These are phyloP conservation scores for Tylopilus subfusipes DNA, from an alignment of 768 basidiomycete species.

Conservation along the genomic window DNA sequence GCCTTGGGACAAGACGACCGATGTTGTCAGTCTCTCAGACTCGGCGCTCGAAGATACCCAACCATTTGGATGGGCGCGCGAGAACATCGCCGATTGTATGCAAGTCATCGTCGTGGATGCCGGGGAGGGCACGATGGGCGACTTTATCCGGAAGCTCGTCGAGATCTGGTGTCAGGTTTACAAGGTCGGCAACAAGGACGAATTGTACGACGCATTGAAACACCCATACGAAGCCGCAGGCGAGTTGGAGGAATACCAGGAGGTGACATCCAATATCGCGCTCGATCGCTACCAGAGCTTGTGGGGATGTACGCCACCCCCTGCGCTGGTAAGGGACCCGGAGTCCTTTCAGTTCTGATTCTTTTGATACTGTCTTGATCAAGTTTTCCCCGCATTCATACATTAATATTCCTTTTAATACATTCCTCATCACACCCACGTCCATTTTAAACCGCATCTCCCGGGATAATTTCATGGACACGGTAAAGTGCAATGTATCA, in stretches of 20 bases:
- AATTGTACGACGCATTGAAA: slow-evolving; percentile 21
- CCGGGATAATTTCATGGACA: neutral
- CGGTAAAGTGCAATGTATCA: neutral
- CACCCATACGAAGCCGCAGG: slow-evolving; percentile 21
- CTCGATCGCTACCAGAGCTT: slow-evolving; percentile 20
- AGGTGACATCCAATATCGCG: slow-evolving; percentile 9
- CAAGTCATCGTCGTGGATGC: slow-evolving; percentile 30
- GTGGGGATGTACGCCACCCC: slow-evolving; percentile 24
- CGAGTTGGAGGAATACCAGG: slow-evolving; percentile 24
- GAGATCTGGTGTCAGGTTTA: slow-evolving; percentile 29
- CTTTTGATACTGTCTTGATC: neutral
- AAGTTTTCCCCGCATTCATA: neutral
- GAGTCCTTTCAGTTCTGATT: slow-evolving; percentile 3
- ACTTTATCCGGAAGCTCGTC: slow-evolving; percentile 29
- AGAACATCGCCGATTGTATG: slow-evolving; percentile 27
- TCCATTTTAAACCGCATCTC: slow-evolving; percentile 1
- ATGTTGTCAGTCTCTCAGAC: slow-evolving; percentile 19
- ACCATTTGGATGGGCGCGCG: slow-evolving; percentile 14
- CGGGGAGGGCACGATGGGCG: slow-evolving; percentile 26
- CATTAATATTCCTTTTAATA: neutral
- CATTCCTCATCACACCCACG: neutral
- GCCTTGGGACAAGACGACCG: no score
- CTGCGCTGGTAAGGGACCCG: slow-evolving; percentile 3
- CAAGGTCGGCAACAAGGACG: slow-evolving; percentile 16
- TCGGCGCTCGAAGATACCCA: slow-evolving; percentile 24